Evolutionary conservation across 2,329 filamentous ascomycete genomes (phyloP), one percentile per base, ranked within the genome.

Genomic region (Colletotrichum karsti): DNA sequence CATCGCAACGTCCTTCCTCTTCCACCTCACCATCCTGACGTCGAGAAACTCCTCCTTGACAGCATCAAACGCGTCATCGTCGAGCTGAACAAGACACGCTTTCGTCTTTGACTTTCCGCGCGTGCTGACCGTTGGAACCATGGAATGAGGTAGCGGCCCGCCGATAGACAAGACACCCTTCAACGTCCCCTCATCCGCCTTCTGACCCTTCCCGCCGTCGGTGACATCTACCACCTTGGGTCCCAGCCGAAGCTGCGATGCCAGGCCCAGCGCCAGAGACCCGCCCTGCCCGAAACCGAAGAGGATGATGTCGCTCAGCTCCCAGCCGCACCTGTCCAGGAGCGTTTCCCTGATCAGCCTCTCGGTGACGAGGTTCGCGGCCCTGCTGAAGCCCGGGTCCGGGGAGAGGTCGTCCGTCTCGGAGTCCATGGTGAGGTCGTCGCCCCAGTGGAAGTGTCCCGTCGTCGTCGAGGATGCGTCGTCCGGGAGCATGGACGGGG

Each of bases 1-100:
- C 95, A 98, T 97, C 1, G 87, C 87, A 78, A 97, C 93, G 6
- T 91, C 92, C 3, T 78, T 79, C 75, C 91, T 89, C 74, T 85
- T 87, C 89, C 93, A 96, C 74, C 88, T 88, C 63, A 90, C 90
- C 70, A 91, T 84, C 77, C 89, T 85, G 22, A 93, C 89, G 73
- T 90, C 85, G 70, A 85, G 81, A 78, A 95, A 96, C 61, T 88
- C 86, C 44, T 83, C 82, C 76, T 89, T 91, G 37, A 94, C 80
- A 64, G 86, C 82, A n/a, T 89, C 86, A 15, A 91, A 83, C 0
- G 89, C 88, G 9, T 89, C 87, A 5, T 88, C 86, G 9, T 90
- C 90, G 1, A 93, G 83, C 73, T 87, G 84, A 2, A 85, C 79
- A 1, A 92, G 77, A 44, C 94, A 74, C 6, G 92, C 83, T 0